Conservation (phyloP, 2,329 filamentous ascomycete species). For the Atkinsonella hypoxylon region DNA sequence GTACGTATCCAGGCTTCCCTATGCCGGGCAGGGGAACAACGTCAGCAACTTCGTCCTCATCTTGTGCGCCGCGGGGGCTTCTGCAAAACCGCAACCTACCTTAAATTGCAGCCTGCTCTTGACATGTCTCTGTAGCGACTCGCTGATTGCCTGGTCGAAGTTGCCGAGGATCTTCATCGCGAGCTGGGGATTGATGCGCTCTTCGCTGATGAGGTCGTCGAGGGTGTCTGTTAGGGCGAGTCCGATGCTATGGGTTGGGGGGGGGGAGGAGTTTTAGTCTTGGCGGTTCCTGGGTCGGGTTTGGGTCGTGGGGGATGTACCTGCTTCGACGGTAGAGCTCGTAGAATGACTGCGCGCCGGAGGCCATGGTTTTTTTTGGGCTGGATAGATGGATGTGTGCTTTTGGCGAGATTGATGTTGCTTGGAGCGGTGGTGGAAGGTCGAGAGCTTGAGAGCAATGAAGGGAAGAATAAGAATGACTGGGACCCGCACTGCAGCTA, state of each 20-base stretch:
- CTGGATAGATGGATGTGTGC: neutral
- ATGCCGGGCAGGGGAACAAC: neutral
- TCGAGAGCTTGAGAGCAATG: no score
- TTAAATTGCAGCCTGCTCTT: conserved; percentile 90
- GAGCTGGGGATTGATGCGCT: conserved; percentile 92
- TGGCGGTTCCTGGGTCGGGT: neutral
- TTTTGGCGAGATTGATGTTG: no score
- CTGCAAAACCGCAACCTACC: conserved; percentile 36
- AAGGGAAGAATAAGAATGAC: no score
- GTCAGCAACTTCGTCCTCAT: neutral
- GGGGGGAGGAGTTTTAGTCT: no score
- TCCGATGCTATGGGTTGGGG: conserved; percentile 57
- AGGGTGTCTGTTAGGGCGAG: conserved; percentile 90
- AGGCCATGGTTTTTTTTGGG: conserved; percentile 32
- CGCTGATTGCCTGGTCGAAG: conserved; percentile 88
- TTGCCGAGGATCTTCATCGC: conserved; percentile 97
- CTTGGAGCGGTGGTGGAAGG: no score
- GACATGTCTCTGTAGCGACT: conserved; percentile 84
- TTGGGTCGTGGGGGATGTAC: conserved; percentile 38
- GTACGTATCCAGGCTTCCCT: conserved; percentile 97
- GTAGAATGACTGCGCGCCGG: conserved; percentile 54
- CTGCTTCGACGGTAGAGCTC: conserved; percentile 98
- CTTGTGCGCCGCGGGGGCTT: neutral
- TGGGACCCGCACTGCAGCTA: neutral
- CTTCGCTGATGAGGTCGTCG: conserved; percentile 88